Evolutionary conservation across 164 flowering plant genomes (phyloP), one percentile per base, ranked within the genome.

Genomic region (Magnolia sinica): DNA sequence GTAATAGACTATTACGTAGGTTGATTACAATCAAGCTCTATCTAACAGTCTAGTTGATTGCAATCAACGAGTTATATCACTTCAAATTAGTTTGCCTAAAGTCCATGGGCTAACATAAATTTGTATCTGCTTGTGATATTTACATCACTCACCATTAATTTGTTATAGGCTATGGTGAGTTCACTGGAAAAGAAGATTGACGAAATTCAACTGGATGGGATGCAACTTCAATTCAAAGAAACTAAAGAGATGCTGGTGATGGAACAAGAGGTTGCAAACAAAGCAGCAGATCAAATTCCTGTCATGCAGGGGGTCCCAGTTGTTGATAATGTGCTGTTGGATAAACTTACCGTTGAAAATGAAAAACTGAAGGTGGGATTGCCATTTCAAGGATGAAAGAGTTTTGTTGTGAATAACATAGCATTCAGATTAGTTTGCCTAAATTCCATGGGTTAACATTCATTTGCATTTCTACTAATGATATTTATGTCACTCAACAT

Each of bases 101-200:
- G 61, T 55, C 18, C 61, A 14, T 55, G 61, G 18, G 18, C 45
- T 11, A 55, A 55, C 19, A 16, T 55, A 10, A 11, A 55, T 55
- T 11, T 55, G 61, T 9, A 11, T 55, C 18, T 45, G 20, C 29
- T 45, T n/a, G 7, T 50, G 22, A 37, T 31, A 68, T 14, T 68
- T 65, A 24, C 20, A 19, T 31, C 50, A 19, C 37, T 49, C 59
- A 23, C 19, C n/a, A 55, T 20, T 70, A 5, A 78, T 31, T 66
- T 70, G 64, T 75, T 82, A 72, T 88, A 82, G 84, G 71, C 77
- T 68, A 75, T 75, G 77, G 77, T 75, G 50, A 75, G 72, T 52
- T 90, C 98, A 68, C 81, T 96, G 76, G 99, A 96, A 79, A 83
- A 85, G 85, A 94, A 92, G 83, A 91, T 96, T 79, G 96, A 88